Evolutionary conservation across 805 yeast genomes (phyloP).

Genomic region (Candida orba): DNA sequence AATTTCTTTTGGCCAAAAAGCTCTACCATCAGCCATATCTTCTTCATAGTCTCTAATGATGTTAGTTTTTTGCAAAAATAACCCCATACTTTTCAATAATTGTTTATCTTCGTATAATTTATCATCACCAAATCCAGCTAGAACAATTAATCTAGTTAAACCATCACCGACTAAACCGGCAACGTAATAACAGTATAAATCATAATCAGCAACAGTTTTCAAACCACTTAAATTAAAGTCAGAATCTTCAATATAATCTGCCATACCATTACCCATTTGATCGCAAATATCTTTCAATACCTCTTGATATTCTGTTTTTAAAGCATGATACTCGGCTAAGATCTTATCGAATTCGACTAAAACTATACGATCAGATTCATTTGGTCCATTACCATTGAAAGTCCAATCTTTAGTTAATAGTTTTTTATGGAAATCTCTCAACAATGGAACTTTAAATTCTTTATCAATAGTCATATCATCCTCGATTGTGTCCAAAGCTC

Average conservation of each 20-base stretch:
- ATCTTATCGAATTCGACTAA: slow-evolving; percentile 71
- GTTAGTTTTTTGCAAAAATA: slow-evolving; percentile 91
- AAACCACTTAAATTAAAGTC: slow-evolving; percentile 77
- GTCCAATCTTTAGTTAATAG: slow-evolving; percentile 70
- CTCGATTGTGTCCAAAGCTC: slow-evolving; percentile 93
- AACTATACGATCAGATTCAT: slow-evolving; percentile 77
- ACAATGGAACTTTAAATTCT: slow-evolving; percentile 61
- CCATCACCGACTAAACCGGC: slow-evolving; percentile 99
- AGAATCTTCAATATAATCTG: slow-evolving; percentile 76
- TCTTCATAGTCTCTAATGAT: slow-evolving; percentile 93
- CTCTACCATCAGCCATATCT: slow-evolving; percentile 84
- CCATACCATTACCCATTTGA: slow-evolving; percentile 98
- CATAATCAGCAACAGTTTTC: slow-evolving; percentile 70
- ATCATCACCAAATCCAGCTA: slow-evolving; percentile 62
- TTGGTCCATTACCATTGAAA: slow-evolving; percentile 63
- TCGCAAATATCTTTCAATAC: slow-evolving; percentile 70
- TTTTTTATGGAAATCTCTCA: slow-evolving; percentile 60
- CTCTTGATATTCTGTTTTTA: slow-evolving; percentile 70
- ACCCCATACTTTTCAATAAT: slow-evolving; percentile 82
- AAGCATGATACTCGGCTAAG: slow-evolving; percentile 60
- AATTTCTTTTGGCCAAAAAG: slow-evolving; percentile 93
- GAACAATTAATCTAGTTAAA: slow-evolving; percentile 70
- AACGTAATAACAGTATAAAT: slow-evolving; percentile 90
- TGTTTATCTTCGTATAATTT: slow-evolving; percentile 46
- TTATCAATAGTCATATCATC: slow-evolving; percentile 89